Conservation (phyloP, 1,284 basidiomycete genomes). For the Moniliophthora roreri region DNA sequence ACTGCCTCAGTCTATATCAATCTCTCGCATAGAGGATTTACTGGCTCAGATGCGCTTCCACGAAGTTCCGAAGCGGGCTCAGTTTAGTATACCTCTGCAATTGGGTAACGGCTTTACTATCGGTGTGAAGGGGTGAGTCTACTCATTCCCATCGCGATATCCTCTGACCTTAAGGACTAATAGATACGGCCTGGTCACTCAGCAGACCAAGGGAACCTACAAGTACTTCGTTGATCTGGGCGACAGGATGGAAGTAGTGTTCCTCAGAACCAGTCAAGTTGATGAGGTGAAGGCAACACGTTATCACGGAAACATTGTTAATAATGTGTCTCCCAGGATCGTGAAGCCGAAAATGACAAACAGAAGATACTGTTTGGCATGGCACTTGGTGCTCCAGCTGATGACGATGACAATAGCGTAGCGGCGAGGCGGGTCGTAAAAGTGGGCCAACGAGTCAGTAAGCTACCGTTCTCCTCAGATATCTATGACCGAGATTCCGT, state of each 20-base stretch:
- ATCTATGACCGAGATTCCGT: constrained; percentile 1
- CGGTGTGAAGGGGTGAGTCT: constrained; percentile 83
- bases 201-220: constrained; percentile 80
- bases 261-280: constrained; percentile 69
- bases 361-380: constrained; percentile 62
- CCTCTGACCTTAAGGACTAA: constrained; percentile 5
- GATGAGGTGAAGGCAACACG: constrained; percentile 60
- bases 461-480: background rate
- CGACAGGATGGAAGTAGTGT: constrained; percentile 73
- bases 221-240: constrained; percentile 82
- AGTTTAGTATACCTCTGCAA: constrained; percentile 82
- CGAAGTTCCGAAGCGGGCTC: constrained; percentile 86
- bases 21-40: constrained; percentile 76
- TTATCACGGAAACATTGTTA: background rate
- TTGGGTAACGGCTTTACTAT: constrained; percentile 82
- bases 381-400: constrained; percentile 47
- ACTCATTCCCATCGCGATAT: constrained; percentile 6
- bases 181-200: constrained; percentile 85
- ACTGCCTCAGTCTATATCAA: constrained; percentile 66
- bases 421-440: constrained; percentile 44
- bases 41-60: constrained; percentile 81
- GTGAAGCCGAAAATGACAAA: constrained; percentile 58
- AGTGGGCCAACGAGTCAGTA: constrained; percentile 48
- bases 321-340: constrained; percentile 40
- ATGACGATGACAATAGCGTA: constrained; percentile 27